phyloP scores from a whole-genome alignment of 2,329 filamentous ascomycete species.

The Emydomyces testavorans region DNA sequence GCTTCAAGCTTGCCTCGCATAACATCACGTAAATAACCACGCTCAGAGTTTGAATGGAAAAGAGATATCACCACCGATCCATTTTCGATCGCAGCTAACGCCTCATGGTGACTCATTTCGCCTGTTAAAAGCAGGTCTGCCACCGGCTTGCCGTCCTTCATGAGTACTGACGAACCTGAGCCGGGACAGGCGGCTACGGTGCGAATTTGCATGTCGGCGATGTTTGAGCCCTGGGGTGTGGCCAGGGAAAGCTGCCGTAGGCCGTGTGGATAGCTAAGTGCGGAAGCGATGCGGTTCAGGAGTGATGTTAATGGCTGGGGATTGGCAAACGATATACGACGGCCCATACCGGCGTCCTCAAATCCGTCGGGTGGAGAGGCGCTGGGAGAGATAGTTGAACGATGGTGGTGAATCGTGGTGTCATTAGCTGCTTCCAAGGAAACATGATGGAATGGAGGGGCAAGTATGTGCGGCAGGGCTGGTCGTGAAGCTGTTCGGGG shows the following conservation, averaged over 20 bases:
- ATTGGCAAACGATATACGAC: conserved; percentile 45
- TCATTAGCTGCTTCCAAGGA: not conserved
- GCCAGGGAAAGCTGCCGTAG: conserved; percentile 55
- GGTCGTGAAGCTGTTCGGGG: not conserved
- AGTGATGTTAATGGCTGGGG: conserved; percentile 46
- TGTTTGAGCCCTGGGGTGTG: conserved; percentile 47
- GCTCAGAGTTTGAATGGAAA: conserved; percentile 89
- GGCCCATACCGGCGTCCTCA: conserved; percentile 49
- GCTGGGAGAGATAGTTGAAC: conserved; percentile 39
- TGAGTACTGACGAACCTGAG: conserved; percentile 61
- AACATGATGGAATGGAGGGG: conserved; percentile 17
- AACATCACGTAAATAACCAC: conserved; percentile 63
- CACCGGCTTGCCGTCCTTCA: conserved; percentile 42
- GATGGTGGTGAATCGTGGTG: conserved; percentile 22
- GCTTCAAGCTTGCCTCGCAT: conserved; percentile 55
- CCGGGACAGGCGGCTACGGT: conserved; percentile 82
- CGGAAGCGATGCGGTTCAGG: conserved; percentile 49
- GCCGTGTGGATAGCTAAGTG: conserved; percentile 55
- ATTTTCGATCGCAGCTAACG: conserved; percentile 71
- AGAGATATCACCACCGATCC: conserved; percentile 72
- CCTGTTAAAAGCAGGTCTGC: conserved; percentile 83
- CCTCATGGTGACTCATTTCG: conserved; percentile 87
- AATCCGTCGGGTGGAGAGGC: conserved; percentile 27
- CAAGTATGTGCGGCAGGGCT: not conserved
- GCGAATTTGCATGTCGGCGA: conserved; percentile 47